Base-by-base conservation (phyloP, 805 yeast genomes). In the Candida boleticola region DNA sequence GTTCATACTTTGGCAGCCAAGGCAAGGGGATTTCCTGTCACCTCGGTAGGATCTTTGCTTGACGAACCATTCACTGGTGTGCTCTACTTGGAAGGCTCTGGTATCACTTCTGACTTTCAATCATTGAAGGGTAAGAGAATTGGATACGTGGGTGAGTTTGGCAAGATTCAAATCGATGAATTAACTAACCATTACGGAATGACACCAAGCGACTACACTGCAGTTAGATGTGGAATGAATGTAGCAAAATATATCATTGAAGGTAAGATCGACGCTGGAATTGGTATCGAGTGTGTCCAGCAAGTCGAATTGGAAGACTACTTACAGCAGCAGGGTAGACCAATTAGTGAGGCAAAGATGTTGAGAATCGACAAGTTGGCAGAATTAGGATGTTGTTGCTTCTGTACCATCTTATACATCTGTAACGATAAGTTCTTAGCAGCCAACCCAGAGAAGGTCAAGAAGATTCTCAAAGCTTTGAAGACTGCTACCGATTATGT, bases 31-130 rank as follows among this genome's bases (percentile, higher is more conserved):
- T 77, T 63, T 53, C 79, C 79, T 22, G 80, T 77, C 18, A 77
- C 80, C 17, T 74, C 81, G 13, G 70, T 77, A 38, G 82, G 76
- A 2, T 75, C 80, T 3, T 59, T 77, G 37, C 63, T 77, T 45
- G 81, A 77, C 50, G 82, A 77, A 51, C 82, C 81, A 6, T 77
- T 77, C 58, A 77, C 82, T 16, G 82, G 81, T 27, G 68, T 77
- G 30, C 61, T 77, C 44, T 77, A 75, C 55, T 60, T 77, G 53
- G 68, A 73, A 50, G 76, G 73, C 2, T 61, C 68, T 37, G 82
- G 81, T 17, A 70, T 76, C 50, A 72, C 80, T 32, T 53, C 67
- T 7, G 80, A 77, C 54, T 77, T 77, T 59, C 60, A 58, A 32
- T 72, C 79, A 4, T 63, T 77, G 51, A 76, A 71, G 51, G 81